Percentiles rank a stretch among this genome's conserved stretches.
phyloP scores from a whole-genome alignment of 176 grass and related monocot genomes.

The Triticum monococcum region DNA sequence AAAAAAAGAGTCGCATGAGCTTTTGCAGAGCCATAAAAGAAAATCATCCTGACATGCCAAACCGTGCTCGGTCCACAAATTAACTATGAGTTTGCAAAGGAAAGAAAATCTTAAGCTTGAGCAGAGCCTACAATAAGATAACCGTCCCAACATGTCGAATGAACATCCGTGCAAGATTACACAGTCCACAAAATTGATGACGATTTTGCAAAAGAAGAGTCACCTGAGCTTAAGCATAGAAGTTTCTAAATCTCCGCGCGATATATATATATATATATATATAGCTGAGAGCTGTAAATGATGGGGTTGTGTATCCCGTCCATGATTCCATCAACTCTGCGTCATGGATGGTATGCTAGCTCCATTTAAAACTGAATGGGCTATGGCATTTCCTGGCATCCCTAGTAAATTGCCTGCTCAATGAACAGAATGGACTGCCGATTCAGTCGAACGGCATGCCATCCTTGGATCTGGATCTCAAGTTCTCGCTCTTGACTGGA shows the following conservation, averaged over 20 bases:
- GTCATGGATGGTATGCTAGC: conserved; percentile 29
- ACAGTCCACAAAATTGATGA: not conserved
- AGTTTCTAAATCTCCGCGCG: too few relatives aligned
- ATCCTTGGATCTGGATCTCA: conserved; percentile 32
- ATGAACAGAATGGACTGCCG: not conserved
- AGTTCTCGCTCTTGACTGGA: not conserved
- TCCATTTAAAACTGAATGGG: conserved; percentile 27
- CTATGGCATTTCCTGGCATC: conserved; percentile 28
- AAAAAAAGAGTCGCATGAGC: not conserved
- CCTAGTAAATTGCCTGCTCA: conserved; percentile 11
- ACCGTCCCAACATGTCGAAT: too few relatives aligned
- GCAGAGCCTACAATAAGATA: too few relatives aligned
- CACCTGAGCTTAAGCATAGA: too few relatives aligned
- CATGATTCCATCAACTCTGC: conserved; percentile 10
- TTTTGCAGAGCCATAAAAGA: not conserved
- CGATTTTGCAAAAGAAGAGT: not conserved
- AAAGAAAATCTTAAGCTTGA: too few relatives aligned
- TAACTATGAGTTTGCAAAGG: too few relatives aligned
- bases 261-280: too few relatives aligned
- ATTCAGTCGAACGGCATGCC: not conserved
- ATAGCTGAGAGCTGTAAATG: too few relatives aligned
- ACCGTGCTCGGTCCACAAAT: too few relatives aligned
- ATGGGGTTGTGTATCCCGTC: not conserved
- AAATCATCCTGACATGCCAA: too few relatives aligned
- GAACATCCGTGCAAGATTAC: too few relatives aligned